Evolutionary conservation across 371 early-diverging fungal species (phyloP).

Genomic region (Mortierella sp.): DNA sequence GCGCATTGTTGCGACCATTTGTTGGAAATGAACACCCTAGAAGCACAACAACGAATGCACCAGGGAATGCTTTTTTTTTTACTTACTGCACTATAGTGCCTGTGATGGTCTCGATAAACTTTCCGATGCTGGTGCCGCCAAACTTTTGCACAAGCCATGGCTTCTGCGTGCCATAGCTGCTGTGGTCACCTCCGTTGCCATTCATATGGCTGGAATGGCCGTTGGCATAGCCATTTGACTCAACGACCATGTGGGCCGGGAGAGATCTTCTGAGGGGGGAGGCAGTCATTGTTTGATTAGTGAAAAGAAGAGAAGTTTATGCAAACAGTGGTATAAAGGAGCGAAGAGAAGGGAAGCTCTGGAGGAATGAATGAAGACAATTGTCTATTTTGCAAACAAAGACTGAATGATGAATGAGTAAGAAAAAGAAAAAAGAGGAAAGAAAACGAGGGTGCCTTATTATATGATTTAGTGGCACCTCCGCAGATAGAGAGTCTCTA

Average conservation of each 20-base stretch:
- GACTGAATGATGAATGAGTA: not conserved
- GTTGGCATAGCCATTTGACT: slow-evolving; percentile 8
- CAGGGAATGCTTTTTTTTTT: too few species aligned
- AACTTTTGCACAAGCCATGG: slow-evolving; percentile 88
- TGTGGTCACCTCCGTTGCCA: slow-evolving; percentile 1
- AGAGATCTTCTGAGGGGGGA: slow-evolving; percentile 29
- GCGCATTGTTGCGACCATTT: too few species aligned
- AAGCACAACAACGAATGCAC: not conserved
- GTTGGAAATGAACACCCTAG: too few species aligned
- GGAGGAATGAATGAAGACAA: not conserved
- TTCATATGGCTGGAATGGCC: not conserved
- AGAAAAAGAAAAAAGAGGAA: slow-evolving; percentile 1
- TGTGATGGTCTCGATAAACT: slow-evolving; percentile 74
- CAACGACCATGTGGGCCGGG: slow-evolving; percentile 14
- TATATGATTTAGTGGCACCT: too few species aligned
- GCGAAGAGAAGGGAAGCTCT: not conserved
- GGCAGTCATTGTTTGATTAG: slow-evolving; percentile 12
- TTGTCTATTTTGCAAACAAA: not conserved
- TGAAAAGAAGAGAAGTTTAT: not conserved
- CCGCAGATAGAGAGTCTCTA: not conserved
- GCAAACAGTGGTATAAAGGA: too few species aligned
- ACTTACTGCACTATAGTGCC: slow-evolving; percentile 67
- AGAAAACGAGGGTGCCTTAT: not conserved
- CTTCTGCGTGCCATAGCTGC: slow-evolving; percentile 7
- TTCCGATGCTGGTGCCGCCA: slow-evolving; percentile 91